Conservation (phyloP, 1,284 basidiomycete genomes). For the Pterulicium gracile region DNA sequence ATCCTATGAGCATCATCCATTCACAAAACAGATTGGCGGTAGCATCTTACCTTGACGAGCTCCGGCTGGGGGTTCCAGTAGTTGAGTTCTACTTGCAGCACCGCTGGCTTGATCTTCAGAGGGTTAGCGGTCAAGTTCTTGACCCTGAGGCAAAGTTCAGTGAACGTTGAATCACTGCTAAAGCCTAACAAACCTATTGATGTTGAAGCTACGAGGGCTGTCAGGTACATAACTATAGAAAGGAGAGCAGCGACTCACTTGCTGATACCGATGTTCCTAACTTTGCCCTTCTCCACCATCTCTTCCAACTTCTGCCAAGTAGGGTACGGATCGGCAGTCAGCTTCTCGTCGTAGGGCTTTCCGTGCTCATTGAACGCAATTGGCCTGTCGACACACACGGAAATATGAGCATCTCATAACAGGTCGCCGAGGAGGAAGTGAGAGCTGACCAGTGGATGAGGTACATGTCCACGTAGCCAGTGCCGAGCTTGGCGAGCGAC, state of each 20-base stretch:
- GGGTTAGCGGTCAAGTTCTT: constrained; percentile 60
- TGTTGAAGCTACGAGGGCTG: constrained; percentile 37
- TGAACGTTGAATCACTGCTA: not conserved
- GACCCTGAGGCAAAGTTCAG: constrained; percentile 24
- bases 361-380: constrained; percentile 57
- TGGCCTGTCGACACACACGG: constrained; percentile 31
- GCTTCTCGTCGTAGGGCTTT: constrained; percentile 41
- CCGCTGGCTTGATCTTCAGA: constrained; percentile 65
- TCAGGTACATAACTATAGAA: constrained; percentile 15
- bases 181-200: constrained; percentile 24
- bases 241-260: constrained; percentile 33
- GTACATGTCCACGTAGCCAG: constrained; percentile 48
- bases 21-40: not conserved
- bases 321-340: constrained; percentile 67
- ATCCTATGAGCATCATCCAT: not conserved
- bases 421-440: constrained; percentile 1
- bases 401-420: not conserved
- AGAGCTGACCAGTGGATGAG: constrained; percentile 45
- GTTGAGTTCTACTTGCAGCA: constrained; percentile 79
- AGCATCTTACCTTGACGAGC: constrained; percentile 46
- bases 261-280: constrained; percentile 78
- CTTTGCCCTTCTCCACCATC: constrained; percentile 66
- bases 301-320: constrained; percentile 84
- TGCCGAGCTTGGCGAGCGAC: constrained; percentile 46
- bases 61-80: constrained; percentile 79